Evolutionary conservation across 2,329 filamentous ascomycete species (phyloP).

Genomic region (Aspergillus tamarii): DNA sequence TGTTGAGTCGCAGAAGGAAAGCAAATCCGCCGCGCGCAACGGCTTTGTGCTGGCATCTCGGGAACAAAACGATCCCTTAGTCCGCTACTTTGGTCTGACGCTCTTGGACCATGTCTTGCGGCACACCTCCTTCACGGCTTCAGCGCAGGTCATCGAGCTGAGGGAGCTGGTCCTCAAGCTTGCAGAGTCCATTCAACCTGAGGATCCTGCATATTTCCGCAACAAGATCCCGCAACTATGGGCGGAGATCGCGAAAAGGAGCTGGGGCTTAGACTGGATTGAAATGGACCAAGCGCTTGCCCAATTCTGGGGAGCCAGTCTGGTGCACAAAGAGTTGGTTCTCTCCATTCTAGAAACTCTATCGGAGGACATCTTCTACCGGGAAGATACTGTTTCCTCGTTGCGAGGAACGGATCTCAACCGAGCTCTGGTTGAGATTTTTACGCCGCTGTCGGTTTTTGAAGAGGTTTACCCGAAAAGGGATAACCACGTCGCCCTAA

Average conservation of each 20-base stretch:
- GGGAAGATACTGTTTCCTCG: constrained; percentile 83
- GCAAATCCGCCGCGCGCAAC: constrained; percentile 77
- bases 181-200: constrained; percentile 68
- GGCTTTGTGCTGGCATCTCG: constrained; percentile 83
- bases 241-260: constrained; percentile 91
- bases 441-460: constrained; percentile 77
- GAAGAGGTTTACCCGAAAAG: constrained; percentile 75
- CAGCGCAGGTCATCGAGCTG: constrained; percentile 69
- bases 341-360: constrained; percentile 86
- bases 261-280: constrained; percentile 91
- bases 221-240: constrained; percentile 95
- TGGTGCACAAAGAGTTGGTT: constrained; percentile 80
- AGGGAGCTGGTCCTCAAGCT: constrained; percentile 79
- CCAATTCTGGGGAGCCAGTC: constrained; percentile 70
- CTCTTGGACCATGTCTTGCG: constrained; percentile 87
- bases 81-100: constrained; percentile 92
- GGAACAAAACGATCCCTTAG: constrained; percentile 72
- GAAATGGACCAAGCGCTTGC: constrained; percentile 88
- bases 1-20: constrained; percentile 81
- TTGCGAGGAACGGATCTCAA: constrained; percentile 82
- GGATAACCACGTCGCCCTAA: constrained; percentile 68
- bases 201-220: constrained; percentile 79
- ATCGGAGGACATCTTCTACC: constrained; percentile 90
- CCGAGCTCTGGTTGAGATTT: constrained; percentile 89
- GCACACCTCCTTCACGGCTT: constrained; percentile 74